Base-by-base conservation (phyloP, 176 grass and related monocot genomes). In the Microstegium vimineum region DNA sequence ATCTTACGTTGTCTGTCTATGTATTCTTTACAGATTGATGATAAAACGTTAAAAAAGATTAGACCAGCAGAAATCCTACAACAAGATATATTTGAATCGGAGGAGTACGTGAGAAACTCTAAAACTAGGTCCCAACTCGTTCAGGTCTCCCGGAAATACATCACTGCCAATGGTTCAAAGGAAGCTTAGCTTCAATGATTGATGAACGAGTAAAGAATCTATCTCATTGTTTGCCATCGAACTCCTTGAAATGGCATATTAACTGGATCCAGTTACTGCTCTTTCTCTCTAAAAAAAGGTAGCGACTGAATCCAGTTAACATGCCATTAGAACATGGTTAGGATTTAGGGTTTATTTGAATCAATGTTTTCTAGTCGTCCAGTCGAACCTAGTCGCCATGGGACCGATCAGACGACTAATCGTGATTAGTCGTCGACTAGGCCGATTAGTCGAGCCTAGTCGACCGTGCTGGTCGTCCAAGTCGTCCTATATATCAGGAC, bases 121-220 rank as follows among this genome's bases (percentile, higher is more conserved):
- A 77, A 57, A 57, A 74, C 14, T 66, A 79, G 22, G 36, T 11
- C 68, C 56, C 34, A 66, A 88, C 15, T 73, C 62, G 62, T 8
- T 61, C 51, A 65, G 47, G 22, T n/a, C n/a, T n/a, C n/a, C n/a
- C n/a, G 47, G 66, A 79, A 84, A 73, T 57, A 18, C 51, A 76
- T 23, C 66, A 76, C 22, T 52, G 22, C 23, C 41, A 46, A 69
- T 17, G 6, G 69, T 34, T 34, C 45, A 43, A 62, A 28, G 4
- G 11, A 62, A 46, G 35, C 22, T 46, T 47, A 72, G 2, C 26
- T 46, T 23, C 18, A 26, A 46, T 17, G 18, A 47, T 47, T 66
- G 60, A 45, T 46, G 31, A 64, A 10, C 2, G 28, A 26, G 59
- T 28, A 62, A 28, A 62, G 23, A 28, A 14, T 14, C 26, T 11